Evolutionary conservation across 2,329 filamentous ascomycete genomes (phyloP).

Genomic region (Pyricularia grisea): DNA sequence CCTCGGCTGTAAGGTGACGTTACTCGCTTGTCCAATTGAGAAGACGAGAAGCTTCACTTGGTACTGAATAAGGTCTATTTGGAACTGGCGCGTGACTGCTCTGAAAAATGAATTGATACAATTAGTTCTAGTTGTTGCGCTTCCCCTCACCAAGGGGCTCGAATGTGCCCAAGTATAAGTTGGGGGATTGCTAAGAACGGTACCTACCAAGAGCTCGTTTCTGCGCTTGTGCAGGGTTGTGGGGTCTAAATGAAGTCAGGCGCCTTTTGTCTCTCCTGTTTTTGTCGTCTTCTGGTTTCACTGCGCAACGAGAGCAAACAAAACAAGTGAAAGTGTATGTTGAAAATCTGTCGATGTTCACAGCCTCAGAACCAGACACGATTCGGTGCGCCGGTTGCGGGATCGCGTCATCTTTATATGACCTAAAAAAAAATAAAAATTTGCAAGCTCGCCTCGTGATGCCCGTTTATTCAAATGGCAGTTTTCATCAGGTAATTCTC

Average conservation of each 20-base stretch:
- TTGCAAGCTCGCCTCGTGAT: background rate
- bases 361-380: background rate
- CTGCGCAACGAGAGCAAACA: background rate
- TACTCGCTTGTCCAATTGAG: background rate
- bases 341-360: background rate
- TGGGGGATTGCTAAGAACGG: background rate
- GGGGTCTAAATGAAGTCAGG: background rate
- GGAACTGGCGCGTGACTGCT: background rate
- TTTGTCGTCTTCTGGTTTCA: background rate
- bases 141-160: background rate
- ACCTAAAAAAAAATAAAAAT: background rate
- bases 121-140: background rate
- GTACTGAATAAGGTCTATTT: background rate
- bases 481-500: constrained; percentile 1
- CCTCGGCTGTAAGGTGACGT: background rate
- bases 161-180: background rate
- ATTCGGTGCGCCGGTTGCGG: background rate
- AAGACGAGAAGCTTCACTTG: background rate
- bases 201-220: background rate
- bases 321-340: background rate
- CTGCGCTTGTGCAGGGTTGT: background rate
- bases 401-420: background rate
- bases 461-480: background rate
- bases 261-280: background rate
- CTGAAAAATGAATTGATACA: background rate